Percentiles rank a stretch among this genome's conserved stretches.
Evolutionary conservation across 1,284 basidiomycete species (phyloP).

Genomic region (Rhodotorula sp.): DNA sequence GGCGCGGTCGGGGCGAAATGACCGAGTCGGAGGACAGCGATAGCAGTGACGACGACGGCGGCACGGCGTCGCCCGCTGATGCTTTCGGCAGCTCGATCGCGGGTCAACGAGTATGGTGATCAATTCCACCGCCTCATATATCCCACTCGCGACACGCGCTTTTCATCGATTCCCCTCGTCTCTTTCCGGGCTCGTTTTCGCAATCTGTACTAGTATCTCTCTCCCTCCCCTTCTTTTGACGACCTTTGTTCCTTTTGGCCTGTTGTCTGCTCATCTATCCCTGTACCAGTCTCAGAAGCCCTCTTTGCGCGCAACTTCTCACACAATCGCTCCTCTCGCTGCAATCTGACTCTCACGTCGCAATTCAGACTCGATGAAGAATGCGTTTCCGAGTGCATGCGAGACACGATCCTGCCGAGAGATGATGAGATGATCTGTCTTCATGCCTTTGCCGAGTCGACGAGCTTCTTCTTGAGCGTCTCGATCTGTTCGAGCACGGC

Average conservation of each 20-base stretch:
- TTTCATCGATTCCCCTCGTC: not conserved
- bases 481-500: conserved; percentile 82
- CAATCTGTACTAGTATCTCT: not conserved
- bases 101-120: conserved; percentile 15
- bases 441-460: conserved; percentile 9
- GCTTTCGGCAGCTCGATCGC: conserved; percentile 1
- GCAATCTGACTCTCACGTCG: too few relatives aligned
- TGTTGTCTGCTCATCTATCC: too few relatives aligned
- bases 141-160: not conserved
- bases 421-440: not conserved
- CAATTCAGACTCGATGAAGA: too few relatives aligned
- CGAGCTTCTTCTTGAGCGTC: conserved; percentile 35
- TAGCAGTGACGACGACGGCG: conserved; percentile 16
- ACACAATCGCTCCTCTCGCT: too few relatives aligned
- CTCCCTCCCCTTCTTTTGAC: too few relatives aligned
- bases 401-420: not conserved
- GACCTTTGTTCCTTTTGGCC: too few relatives aligned
- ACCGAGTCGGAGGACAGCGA: conserved; percentile 17
- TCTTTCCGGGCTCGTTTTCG: not conserved
- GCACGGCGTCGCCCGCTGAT: not conserved
- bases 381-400: too few relatives aligned
- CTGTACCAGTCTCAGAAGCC: too few relatives aligned
- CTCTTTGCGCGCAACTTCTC: too few relatives aligned
- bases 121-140: not conserved
- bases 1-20: not conserved